Evolutionary conservation across 2,329 filamentous ascomycete species (phyloP).

Genomic region (Exophiala bonariae): DNA sequence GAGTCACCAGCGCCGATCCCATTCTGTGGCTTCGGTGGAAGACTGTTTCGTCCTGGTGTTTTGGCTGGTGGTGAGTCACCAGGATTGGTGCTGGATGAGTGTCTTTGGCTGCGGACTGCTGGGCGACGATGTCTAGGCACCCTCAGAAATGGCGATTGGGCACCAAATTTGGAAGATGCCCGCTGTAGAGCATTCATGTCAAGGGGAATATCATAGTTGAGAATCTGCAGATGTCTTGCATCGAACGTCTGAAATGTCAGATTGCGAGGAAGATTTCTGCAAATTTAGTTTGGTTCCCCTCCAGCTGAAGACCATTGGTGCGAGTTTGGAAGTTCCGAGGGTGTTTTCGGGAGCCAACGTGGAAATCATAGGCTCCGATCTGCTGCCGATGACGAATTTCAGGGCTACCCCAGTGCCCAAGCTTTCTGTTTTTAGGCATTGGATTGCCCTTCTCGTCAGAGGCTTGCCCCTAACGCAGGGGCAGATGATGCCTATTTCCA

Average conservation of each 20-base stretch:
- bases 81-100: constrained; percentile 7
- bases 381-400: constrained; percentile 10
- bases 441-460: not conserved
- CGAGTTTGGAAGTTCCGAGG: constrained; percentile 1
- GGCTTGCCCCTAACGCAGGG: constrained; percentile 1
- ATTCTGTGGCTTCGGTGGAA: not conserved
- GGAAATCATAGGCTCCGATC: constrained; percentile 1
- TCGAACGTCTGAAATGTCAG: too few species aligned
- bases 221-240: not conserved
- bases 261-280: constrained; percentile 2
- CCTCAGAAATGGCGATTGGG: constrained; percentile 13
- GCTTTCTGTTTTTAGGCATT: not conserved
- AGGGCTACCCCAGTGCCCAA: not conserved
- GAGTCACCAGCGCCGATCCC: not conserved
- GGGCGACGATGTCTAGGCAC: constrained; percentile 4
- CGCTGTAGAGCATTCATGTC: constrained; percentile 19
- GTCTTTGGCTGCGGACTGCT: not conserved
- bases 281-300: too few species aligned
- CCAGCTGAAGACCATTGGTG: too few species aligned
- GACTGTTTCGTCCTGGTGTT: not conserved
- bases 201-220: constrained; percentile 9
- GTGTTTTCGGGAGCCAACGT: not conserved
- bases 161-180: constrained; percentile 18
- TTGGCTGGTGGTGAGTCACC: constrained; percentile 3
- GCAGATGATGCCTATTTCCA: not conserved